Evolutionary conservation across 306 rosid species (phyloP).

Genomic region (Rubus idaeus): DNA sequence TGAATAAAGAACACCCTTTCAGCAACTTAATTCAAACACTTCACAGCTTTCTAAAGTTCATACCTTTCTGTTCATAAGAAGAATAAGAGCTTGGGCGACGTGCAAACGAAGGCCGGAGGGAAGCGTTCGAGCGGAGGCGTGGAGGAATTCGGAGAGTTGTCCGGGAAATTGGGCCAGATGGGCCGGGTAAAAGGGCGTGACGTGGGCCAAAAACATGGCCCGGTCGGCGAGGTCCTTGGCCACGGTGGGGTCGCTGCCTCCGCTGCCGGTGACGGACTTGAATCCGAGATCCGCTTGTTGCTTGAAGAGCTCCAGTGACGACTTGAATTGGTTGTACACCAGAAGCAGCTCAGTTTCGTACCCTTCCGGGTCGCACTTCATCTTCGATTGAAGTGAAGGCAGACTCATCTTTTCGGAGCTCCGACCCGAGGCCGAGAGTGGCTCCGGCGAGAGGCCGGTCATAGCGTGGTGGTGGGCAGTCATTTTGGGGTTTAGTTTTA

Average conservation of each 20-base stretch:
- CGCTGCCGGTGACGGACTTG: slow-evolving; percentile 68
- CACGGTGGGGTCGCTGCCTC: slow-evolving; percentile 55
- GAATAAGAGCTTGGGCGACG: slow-evolving; percentile 57
- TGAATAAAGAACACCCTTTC: background rate
- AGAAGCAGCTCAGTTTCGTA: slow-evolving; percentile 67
- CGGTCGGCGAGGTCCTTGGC: slow-evolving; percentile 77
- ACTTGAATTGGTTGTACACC: slow-evolving; percentile 60
- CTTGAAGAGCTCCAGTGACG: slow-evolving; percentile 65
- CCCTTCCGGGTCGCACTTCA: slow-evolving; percentile 89
- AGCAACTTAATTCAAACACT: too few species aligned
- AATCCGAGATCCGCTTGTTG: slow-evolving; percentile 67
- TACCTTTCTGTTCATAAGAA: slow-evolving; percentile 63
- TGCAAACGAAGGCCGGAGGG: slow-evolving; percentile 62
- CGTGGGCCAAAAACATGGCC: slow-evolving; percentile 69
- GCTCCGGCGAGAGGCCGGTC: slow-evolving; percentile 29
- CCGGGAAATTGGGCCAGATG: slow-evolving; percentile 59
- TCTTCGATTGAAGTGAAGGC: slow-evolving; percentile 62
- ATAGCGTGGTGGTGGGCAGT: background rate
- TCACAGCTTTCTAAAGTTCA: background rate
- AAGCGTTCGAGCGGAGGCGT: slow-evolving; percentile 46
- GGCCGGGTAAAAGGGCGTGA: slow-evolving; percentile 57
- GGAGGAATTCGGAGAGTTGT: slow-evolving; percentile 59
- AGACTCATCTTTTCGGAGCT: slow-evolving; percentile 66
- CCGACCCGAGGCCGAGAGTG: slow-evolving; percentile 48
- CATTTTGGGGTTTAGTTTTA: background rate